Conservation (phyloP, 1,284 basidiomycete genomes). For the Puccinia coronata region DNA sequence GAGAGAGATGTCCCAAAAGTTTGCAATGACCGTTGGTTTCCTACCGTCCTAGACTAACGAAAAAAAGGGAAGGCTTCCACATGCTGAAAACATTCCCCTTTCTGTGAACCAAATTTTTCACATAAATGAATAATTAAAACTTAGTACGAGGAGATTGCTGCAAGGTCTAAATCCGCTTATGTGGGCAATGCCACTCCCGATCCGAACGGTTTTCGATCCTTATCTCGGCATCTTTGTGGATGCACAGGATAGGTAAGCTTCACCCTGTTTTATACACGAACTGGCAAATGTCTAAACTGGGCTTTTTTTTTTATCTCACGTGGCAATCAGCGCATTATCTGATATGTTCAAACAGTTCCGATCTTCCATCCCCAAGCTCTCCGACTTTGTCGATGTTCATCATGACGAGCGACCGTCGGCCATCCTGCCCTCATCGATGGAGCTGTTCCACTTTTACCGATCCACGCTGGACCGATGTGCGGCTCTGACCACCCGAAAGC, state of each 20-base stretch:
- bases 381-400: conserved; percentile 54
- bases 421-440: conserved; percentile 88
- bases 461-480: conserved; percentile 93
- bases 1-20: conserved; percentile 64
- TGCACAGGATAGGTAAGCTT: conserved; percentile 84
- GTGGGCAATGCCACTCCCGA: conserved; percentile 64
- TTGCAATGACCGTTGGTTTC: conserved; percentile 44
- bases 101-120: too few species aligned
- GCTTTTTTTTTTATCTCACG: conserved; percentile 14
- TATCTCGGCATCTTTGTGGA: conserved; percentile 92
- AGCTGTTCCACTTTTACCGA: conserved; percentile 95
- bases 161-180: conserved; percentile 54
- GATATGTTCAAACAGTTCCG: conserved; percentile 81
- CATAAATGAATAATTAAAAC: too few species aligned
- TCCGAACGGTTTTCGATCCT: conserved; percentile 84
- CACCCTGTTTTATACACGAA: background rate
- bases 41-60: background rate
- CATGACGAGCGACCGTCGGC: conserved; percentile 64
- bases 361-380: conserved; percentile 68
- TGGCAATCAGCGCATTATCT: conserved; percentile 66
- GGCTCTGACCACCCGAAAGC: conserved; percentile 74
- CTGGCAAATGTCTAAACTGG: background rate
- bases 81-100: background rate
- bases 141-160: conserved; percentile 61
- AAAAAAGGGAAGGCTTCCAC: background rate